A percentile compares a stretch with the other conserved stretches of the same genome.
Conservation (phyloP, 805 yeast genomes). For the Monosporozyma siamensis region DNA sequence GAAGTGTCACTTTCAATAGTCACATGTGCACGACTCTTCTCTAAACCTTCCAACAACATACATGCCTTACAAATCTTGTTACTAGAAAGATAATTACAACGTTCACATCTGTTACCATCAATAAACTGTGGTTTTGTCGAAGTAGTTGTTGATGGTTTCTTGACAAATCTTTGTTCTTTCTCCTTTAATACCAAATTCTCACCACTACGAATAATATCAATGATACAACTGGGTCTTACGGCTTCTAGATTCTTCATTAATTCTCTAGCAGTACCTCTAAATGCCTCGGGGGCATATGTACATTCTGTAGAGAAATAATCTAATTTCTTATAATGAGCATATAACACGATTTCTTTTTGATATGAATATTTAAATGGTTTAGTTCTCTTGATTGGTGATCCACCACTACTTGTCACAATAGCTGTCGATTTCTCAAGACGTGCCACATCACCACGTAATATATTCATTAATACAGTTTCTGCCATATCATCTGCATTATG, state of each 20-base stretch:
- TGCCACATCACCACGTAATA: constrained; percentile 92
- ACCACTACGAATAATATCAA: constrained; percentile 91
- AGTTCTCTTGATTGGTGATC: constrained; percentile 85
- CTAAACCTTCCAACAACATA: constrained; percentile 73
- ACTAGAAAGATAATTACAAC: constrained; percentile 86
- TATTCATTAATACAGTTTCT: constrained; percentile 91
- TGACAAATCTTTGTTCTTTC: constrained; percentile 32
- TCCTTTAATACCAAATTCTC: constrained; percentile 66
- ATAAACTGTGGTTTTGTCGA: constrained; percentile 25
- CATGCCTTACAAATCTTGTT: constrained; percentile 92
- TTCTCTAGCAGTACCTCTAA: constrained; percentile 93
- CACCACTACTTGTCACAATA: constrained; percentile 71
- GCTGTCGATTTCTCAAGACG: constrained; percentile 81
- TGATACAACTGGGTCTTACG: constrained; percentile 82
- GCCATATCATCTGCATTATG: constrained; percentile 99
- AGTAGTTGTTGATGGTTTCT: constrained; percentile 18
- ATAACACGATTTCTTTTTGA: constrained; percentile 93
- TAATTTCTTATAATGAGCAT: constrained; percentile 90
- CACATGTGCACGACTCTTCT: constrained; percentile 61
- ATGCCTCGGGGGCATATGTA: constrained; percentile 97
- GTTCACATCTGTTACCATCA: constrained; percentile 72
- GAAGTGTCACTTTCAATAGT: constrained; percentile 39
- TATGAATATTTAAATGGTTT: constrained; percentile 94
- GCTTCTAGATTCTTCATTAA: constrained; percentile 83
- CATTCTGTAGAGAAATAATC: constrained; percentile 98